Evolutionary conservation across 495 filamentous ascomycete species (phyloP).

Genomic region (Cryomyces minteri): DNA sequence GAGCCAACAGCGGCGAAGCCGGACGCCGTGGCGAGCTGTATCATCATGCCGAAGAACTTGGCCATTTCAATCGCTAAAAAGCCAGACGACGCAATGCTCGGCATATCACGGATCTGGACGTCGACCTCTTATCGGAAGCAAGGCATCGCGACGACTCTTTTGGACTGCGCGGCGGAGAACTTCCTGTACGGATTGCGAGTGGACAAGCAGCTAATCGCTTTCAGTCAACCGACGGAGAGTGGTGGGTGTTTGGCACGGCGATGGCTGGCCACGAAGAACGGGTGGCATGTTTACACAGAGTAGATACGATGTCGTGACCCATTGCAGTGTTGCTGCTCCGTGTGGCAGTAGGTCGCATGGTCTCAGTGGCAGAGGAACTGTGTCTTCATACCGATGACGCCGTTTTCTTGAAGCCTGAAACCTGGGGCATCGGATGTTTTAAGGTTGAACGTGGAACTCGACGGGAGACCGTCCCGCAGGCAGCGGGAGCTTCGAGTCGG

Average conservation of each 20-base stretch:
- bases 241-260: slow-evolving; percentile 40
- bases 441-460: no score
- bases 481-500: not conserved
- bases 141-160: slow-evolving; percentile 40
- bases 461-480: not conserved
- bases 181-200: slow-evolving; percentile 51
- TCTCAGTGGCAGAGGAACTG: not conserved
- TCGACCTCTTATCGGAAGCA: slow-evolving; percentile 37
- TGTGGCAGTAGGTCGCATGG: not conserved
- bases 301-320: not conserved
- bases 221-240: slow-evolving; percentile 61
- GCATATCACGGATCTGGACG: slow-evolving; percentile 58
- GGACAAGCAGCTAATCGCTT: slow-evolving; percentile 43
- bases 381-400: not conserved
- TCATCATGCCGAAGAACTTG: slow-evolving; percentile 15
- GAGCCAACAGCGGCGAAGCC: slow-evolving; percentile 1
- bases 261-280: slow-evolving; percentile 34
- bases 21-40: not conserved
- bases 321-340: no score
- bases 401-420: not conserved
- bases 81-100: slow-evolving; percentile 34
- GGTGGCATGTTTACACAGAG: slow-evolving; percentile 20
- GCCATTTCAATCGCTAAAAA: slow-evolving; percentile 17
- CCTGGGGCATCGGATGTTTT: not conserved
- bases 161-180: slow-evolving; percentile 42